phyloP scores from a whole-genome alignment of 371 early-diverging fungal species.

The Coelomomyces lativittatus region DNA sequence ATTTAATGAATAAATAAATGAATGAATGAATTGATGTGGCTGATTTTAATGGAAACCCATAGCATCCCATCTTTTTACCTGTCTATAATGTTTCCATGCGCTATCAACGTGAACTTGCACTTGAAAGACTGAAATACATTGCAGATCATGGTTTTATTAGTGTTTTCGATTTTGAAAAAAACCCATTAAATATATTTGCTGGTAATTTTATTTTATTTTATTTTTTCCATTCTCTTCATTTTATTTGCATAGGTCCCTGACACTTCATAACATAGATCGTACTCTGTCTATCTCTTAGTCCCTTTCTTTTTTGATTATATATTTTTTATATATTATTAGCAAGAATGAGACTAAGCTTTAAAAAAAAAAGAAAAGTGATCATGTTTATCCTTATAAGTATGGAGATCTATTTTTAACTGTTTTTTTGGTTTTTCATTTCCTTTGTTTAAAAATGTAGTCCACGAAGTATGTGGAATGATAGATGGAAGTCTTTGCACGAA shows the following conservation, averaged over 20 bases:
- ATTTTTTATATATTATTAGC: neutral
- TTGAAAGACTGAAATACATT: constrained; percentile 38
- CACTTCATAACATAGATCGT: no score
- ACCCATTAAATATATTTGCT: constrained; percentile 52
- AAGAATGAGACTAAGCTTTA: neutral
- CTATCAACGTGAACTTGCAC: constrained; percentile 44
- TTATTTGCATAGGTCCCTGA: no score
- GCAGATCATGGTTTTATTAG: constrained; percentile 38
- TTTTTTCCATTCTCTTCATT: neutral
- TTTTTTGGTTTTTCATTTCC: no score
- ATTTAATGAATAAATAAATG: no score
- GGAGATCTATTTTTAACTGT: no score
- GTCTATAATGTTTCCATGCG: constrained; percentile 33
- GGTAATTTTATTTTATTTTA: constrained; percentile 8
- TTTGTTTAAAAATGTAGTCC: no score
- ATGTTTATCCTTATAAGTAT: no score
- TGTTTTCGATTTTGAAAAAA: constrained; percentile 49
- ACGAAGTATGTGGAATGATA: constrained; percentile 51
- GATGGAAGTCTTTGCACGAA: constrained; percentile 51
- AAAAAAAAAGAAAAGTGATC: no score
- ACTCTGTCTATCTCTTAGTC: no score
- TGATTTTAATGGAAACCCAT: no score
- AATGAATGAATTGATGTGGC: no score
- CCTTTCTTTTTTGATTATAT: neutral
- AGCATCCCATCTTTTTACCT: constrained; percentile 45